A percentile compares a stretch with the other conserved stretches of the same genome.
Conservation (phyloP, 257 asterid genomes). For the Gentiana macrophylla region DNA sequence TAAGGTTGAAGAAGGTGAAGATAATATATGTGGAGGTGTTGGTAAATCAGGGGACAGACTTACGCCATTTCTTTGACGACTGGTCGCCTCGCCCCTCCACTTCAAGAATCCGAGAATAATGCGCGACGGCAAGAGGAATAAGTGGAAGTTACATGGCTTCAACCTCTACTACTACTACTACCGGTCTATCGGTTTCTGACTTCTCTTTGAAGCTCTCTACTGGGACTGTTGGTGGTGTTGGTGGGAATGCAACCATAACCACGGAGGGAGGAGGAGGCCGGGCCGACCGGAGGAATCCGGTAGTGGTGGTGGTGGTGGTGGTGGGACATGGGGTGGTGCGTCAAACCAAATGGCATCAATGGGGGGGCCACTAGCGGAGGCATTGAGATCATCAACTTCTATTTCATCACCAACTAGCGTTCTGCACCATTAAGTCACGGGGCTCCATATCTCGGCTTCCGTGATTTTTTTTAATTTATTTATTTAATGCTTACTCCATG, state of each 20-base stretch:
- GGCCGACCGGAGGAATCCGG: no score
- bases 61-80: conserved; percentile 67
- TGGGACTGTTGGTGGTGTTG: conserved; percentile 48
- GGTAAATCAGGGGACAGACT: conserved; percentile 24
- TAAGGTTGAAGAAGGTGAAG: conserved; percentile 19
- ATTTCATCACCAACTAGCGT: conserved; percentile 71
- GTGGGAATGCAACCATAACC: no score
- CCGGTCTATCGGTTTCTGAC: conserved; percentile 64
- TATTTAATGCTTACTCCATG: no score
- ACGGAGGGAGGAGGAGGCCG: no score
- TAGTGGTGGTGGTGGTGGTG: conserved; percentile 10
- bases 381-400: conserved; percentile 54
- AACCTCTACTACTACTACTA: conserved; percentile 19
- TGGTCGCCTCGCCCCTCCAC: conserved; percentile 70
- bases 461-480: no score
- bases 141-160: conserved; percentile 13
- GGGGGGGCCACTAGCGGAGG: conserved; percentile 94
- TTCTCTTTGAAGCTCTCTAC: conserved; percentile 71
- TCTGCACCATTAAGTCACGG: conserved; percentile 35
- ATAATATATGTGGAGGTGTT: conserved; percentile 11
- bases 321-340: conserved; percentile 37
- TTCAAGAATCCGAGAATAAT: conserved; percentile 25
- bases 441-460: conserved; percentile 20
- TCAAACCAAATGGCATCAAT: conserved; percentile 31
- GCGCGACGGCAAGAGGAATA: conserved; percentile 12